Evolutionary conservation across 768 basidiomycete species (phyloP), one percentile per base, ranked within the genome.

Genomic region (Termitomyces sp.): DNA sequence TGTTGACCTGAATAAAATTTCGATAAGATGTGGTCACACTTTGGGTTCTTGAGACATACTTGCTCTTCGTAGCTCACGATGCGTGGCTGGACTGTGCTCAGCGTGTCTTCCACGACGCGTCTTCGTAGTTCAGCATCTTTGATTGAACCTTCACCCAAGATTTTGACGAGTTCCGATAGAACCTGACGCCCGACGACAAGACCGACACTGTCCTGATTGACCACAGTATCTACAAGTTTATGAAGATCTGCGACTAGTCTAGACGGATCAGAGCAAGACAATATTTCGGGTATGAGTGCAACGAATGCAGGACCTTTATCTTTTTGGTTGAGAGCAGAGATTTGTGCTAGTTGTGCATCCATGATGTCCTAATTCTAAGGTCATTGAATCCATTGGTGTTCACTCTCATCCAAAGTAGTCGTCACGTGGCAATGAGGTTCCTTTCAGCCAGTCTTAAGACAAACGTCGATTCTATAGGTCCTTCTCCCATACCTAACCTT

Each of bases 61-160:
- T 97, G 95, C 73, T 98, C 95, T 70, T 99, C 96, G 67, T 92
- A 96, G 71, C 89, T 94, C 62, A 92, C 93, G 64, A 94, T 82
- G 57, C 91, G 80, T 20, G 89, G 85, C 69, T 93, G 87, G 41
- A 91, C 75, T 35, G 83, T 79, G 20, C 77, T 74, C 36, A 97
- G 78, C 0, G 89, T 87, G 44, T 88, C 86, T 69, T 92, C 80
- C 8, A 97, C 85, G 44, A 95, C 80, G 57, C 80, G 79, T 70
- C 91, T 91, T 66, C 83, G 82, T 16, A 84, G 67, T 10, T 86
- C 85, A 14, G 76, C 67, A 65, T 84, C 75, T 48, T 80, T 74
- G 65, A 89, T 76, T 2, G 68, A 71, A 33, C 82, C 83, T 41
- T 84, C 82, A 26, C 77, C 79, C 35, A 95, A 77, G 55, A 77